Base-by-base conservation (phyloP, 176 grass and related monocot genomes). In the Avena eriantha region DNA sequence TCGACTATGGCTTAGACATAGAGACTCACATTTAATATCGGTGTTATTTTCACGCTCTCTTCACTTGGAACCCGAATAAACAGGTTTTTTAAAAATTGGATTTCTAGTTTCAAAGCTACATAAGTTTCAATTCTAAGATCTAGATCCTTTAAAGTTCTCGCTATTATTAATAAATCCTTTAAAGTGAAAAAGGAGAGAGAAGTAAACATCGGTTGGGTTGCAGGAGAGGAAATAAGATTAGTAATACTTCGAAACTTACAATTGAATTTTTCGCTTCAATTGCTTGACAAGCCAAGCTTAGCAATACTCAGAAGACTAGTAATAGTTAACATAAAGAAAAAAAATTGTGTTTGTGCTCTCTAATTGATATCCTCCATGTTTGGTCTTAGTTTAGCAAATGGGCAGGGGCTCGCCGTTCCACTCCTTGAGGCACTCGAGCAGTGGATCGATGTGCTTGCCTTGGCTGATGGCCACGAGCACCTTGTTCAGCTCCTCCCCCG, bases 331-430 rank as follows among this genome's bases (percentile, higher is more conserved):
- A 69, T 16, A 71, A 31, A 65, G 11, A 65, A 29, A 29, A 29
- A 3, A 43, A 11, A n/a, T 71, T 8, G 9, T 71, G 18, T 71
- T 10, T 69, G 0, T 68, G 5, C 64, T 10, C 66, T 39, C 67
- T 41, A 69, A 21, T 11, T 39, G 34, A 19, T 19, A 39, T 70
- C 34, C 33, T 22, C 26, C 8, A 33, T 22, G 10, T 22, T 10
- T 17, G 50, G 31, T 84, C 76, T 6, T 84, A 10, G 85, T 80
- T 68, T 84, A 90, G 81, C 85, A 80, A 60, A 95, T 87, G 16
- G 93, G 90, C 73, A 92, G 85, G 34, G 93, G 93, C 85, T 82
- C 78, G 14, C 93, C 90, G 69, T 95, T 95, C 93, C 93, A 95
- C 39, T 90, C 93, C 85, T 88, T 92, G 51, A 95, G 89, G 76